phyloP scores from a whole-genome alignment of 1,139 yeast genomes.

The Pichia sp. region DNA sequence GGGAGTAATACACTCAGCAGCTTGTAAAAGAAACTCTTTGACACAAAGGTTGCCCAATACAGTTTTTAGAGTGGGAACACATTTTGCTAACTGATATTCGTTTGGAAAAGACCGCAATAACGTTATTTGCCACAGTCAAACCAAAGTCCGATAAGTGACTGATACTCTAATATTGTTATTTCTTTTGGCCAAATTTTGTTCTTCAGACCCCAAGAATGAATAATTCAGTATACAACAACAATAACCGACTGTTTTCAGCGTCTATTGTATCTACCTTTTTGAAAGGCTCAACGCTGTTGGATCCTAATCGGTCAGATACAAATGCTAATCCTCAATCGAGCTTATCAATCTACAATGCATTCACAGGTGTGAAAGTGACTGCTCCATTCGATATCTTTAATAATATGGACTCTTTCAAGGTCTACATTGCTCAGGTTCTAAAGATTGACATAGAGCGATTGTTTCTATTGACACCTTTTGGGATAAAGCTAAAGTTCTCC shows the following conservation, averaged over 20 bases:
- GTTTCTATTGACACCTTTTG: constrained; percentile 62
- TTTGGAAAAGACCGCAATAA: neutral
- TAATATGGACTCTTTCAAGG: constrained; percentile 43
- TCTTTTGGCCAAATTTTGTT: neutral
- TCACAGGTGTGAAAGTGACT: constrained; percentile 36
- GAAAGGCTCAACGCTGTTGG: constrained; percentile 11
- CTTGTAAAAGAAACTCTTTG: neutral
- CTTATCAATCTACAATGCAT: constrained; percentile 38
- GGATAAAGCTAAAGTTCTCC: constrained; percentile 53
- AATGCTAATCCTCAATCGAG: constrained; percentile 14
- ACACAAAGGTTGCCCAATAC: neutral
- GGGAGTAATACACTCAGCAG: neutral
- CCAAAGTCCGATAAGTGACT: constrained; percentile 2
- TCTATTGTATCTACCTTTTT: constrained; percentile 6
- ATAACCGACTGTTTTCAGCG: constrained; percentile 4
- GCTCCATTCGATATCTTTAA: constrained; percentile 36
- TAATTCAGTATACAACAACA: constrained; percentile 9
- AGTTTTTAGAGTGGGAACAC: neutral
- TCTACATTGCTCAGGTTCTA: constrained; percentile 40
- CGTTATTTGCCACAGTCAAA: neutral
- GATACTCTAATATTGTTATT: neutral
- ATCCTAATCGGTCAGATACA: neutral
- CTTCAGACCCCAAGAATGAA: constrained; percentile 1
- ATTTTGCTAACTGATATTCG: neutral
- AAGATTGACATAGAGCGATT: constrained; percentile 43